A percentile compares a stretch with the other conserved stretches of the same genome.
Conservation (phyloP, 2,329 filamentous ascomycete genomes). For the Sporothrix mexicana region DNA sequence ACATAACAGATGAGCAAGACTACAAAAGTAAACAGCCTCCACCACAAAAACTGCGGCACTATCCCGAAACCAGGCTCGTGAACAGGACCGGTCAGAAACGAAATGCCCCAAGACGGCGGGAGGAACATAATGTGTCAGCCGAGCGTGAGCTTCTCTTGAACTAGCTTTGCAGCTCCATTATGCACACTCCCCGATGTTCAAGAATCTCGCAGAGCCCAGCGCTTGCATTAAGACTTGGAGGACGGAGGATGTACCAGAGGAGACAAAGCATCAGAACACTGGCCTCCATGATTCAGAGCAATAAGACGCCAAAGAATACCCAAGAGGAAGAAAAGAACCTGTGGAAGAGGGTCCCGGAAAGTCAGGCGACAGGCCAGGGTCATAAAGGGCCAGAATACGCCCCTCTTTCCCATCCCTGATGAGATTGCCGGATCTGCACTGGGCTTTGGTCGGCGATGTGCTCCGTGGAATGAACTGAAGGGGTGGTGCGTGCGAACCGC, state of each 20-base stretch:
- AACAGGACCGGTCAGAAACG: constrained; percentile 23
- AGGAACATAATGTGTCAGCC: constrained; percentile 4
- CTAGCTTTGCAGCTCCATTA: not conserved
- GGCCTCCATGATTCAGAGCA: not conserved
- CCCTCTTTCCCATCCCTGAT: not conserved
- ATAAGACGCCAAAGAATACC: not conserved
- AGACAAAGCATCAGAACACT: not conserved
- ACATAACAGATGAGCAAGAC: not conserved
- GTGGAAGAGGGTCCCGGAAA: too few relatives aligned
- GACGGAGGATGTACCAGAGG: not conserved
- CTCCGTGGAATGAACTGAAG: not conserved
- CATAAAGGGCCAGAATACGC: not conserved
- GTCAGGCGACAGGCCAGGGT: not conserved
- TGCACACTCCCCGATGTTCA: constrained; percentile 8
- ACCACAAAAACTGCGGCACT: not conserved
- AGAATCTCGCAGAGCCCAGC: not conserved
- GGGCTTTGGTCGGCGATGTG: constrained; percentile 15
- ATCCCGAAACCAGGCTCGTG: not conserved
- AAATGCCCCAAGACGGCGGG: not conserved
- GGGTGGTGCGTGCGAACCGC: not conserved
- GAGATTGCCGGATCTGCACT: constrained; percentile 7
- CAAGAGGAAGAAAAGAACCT: not conserved
- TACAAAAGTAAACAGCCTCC: not conserved
- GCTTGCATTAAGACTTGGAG: not conserved
- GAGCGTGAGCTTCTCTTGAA: not conserved